phyloP scores from a whole-genome alignment of 768 basidiomycete genomes.

The Lepiota venenata region DNA sequence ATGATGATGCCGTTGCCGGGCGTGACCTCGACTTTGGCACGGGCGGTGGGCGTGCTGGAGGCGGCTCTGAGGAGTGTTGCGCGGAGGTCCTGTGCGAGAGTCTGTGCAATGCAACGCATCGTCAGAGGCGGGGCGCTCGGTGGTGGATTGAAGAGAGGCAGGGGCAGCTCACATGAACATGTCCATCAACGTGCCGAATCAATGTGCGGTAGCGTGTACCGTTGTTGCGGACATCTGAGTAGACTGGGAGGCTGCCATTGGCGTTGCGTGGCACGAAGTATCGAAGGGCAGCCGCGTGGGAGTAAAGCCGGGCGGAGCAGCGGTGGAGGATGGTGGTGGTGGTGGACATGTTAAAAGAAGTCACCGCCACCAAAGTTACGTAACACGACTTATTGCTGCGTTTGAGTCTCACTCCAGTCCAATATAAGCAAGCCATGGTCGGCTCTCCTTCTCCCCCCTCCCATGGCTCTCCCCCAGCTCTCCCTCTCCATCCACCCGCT shows the following conservation, averaged over 20 bases:
- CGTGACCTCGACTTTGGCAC: constrained; percentile 44
- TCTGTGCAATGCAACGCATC: constrained; percentile 32
- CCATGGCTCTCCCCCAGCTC: too few species aligned
- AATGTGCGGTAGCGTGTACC: constrained; percentile 55
- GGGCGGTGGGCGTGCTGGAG: constrained; percentile 45
- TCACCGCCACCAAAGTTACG: constrained; percentile 24
- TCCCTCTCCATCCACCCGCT: neutral
- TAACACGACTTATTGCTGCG: constrained; percentile 20
- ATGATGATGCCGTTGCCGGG: constrained; percentile 51
- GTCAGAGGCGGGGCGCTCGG: constrained; percentile 13
- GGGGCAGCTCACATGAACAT: constrained; percentile 44
- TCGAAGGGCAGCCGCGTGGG: constrained; percentile 20
- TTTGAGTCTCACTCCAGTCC: constrained; percentile 23
- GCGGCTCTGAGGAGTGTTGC: constrained; percentile 44
- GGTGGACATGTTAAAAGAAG: neutral
- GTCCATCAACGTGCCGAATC: constrained; percentile 69
- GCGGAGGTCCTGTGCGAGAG: constrained; percentile 54
- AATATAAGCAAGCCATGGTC: constrained; percentile 24
- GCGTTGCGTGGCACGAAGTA: constrained; percentile 70
- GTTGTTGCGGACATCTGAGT: constrained; percentile 68
- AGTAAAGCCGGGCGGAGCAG: constrained; percentile 13
- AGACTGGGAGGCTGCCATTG: constrained; percentile 68
- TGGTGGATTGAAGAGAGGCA: neutral
- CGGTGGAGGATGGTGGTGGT: constrained; percentile 13
- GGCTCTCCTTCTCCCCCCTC: constrained; percentile 11